Evolutionary conservation across 139 green algal genomes (phyloP).

Genomic region (Limnomonas spitsbergensis): DNA sequence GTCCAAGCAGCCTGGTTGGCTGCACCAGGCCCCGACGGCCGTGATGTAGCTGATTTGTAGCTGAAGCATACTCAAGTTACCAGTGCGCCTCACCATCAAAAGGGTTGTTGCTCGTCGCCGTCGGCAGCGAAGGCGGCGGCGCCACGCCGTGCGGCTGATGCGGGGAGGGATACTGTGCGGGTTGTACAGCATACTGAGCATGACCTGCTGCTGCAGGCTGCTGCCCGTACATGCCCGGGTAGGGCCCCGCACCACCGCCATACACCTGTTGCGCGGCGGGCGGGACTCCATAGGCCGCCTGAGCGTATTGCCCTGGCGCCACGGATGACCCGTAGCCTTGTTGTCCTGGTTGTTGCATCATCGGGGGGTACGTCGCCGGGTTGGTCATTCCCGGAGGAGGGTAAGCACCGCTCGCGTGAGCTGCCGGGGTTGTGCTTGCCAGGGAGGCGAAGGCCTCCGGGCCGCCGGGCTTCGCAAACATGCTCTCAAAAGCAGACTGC

Average conservation of each 20-base stretch:
- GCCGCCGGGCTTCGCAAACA: conserved; percentile 4
- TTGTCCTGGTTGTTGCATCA: background rate
- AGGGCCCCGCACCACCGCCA: background rate
- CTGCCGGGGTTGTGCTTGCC: background rate
- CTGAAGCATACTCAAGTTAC: background rate
- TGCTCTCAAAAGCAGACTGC: conserved; percentile 19
- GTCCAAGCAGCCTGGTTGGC: too few relatives aligned
- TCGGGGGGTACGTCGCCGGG: background rate
- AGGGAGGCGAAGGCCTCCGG: background rate
- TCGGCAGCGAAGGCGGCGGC: background rate
- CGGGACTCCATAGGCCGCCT: too few relatives aligned
- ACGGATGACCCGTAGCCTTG: background rate
- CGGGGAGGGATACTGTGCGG: background rate
- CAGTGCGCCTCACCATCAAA: background rate
- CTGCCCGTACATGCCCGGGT: background rate
- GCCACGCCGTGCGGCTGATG: background rate
- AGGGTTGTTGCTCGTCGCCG: background rate
- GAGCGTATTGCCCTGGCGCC: background rate
- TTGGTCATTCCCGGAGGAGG: background rate
- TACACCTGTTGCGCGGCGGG: background rate
- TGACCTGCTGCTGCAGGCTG: conserved; percentile 8
- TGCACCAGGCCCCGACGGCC: background rate
- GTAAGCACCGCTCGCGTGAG: background rate
- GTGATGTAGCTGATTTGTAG: background rate
- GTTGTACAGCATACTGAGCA: background rate